Conservation (phyloP, 306 rosid genomes). For the Potentilla sterilis region DNA sequence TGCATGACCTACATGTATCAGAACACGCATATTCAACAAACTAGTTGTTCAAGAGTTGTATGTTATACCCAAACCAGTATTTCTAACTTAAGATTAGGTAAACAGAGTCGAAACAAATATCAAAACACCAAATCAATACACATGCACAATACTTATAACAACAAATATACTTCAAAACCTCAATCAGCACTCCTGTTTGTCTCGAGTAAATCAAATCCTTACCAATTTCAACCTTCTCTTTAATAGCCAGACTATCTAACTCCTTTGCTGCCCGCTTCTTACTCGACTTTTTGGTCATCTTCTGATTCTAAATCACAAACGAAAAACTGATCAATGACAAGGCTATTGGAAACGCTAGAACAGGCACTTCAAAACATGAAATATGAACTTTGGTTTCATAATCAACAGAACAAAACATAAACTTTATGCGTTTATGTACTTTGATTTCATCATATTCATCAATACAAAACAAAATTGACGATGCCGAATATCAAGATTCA, state of each 20-base stretch:
- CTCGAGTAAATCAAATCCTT: slow-evolving; percentile 10
- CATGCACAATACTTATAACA: neutral
- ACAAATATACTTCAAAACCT: neutral
- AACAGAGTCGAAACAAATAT: neutral
- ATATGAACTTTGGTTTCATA: too few species aligned
- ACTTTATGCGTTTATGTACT: too few species aligned
- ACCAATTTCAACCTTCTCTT: slow-evolving; percentile 24
- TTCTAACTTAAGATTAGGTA: neutral
- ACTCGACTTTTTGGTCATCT: slow-evolving; percentile 29
- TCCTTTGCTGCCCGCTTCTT: slow-evolving; percentile 37
- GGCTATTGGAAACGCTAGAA: neutral
- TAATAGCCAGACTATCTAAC: slow-evolving; percentile 13
- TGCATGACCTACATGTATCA: slow-evolving; percentile 28
- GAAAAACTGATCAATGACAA: slow-evolving; percentile 1
- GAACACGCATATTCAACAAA: neutral
- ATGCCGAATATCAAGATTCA: neutral
- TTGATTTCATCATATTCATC: neutral
- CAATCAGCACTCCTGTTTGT: neutral
- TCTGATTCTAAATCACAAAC: slow-evolving; percentile 3
- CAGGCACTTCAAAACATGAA: neutral
- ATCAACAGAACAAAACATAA: too few species aligned
- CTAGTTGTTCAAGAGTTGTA: neutral
- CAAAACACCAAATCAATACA: neutral
- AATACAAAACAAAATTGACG: neutral
- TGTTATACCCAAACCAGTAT: neutral